Evolutionary conservation across 306 rosid genomes (phyloP).

Genomic region (Chamaecrista fasciculata): DNA sequence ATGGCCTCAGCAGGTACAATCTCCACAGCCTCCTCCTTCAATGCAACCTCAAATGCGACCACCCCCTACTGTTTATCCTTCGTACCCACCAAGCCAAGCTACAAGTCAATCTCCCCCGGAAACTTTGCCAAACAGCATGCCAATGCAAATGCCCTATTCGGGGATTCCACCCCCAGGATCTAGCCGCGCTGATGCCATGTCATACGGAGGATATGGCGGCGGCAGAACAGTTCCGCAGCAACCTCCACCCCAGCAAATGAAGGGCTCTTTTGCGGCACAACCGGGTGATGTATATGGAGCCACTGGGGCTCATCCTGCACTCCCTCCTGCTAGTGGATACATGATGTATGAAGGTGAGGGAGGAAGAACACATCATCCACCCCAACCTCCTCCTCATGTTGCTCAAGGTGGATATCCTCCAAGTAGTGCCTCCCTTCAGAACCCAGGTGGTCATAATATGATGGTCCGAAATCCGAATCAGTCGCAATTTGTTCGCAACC

Average conservation of each 20-base stretch:
- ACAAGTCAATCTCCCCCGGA: constrained; percentile 63
- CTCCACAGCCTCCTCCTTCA: constrained; percentile 61
- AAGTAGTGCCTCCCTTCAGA: constrained; percentile 61
- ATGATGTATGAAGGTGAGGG: constrained; percentile 85
- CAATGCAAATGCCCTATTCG: constrained; percentile 82
- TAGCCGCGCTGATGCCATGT: constrained; percentile 54
- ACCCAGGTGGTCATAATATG: constrained; percentile 45
- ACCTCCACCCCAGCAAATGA: constrained; percentile 75
- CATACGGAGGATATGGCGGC: constrained; percentile 80
- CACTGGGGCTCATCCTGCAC: constrained; percentile 48
- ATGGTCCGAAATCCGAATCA: constrained; percentile 60
- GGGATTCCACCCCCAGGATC: constrained; percentile 67
- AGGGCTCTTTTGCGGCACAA: constrained; percentile 52
- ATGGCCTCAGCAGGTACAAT: constrained; percentile 51
- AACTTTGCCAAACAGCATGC: constrained; percentile 71
- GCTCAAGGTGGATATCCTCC: constrained; percentile 75
- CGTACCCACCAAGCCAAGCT: constrained; percentile 67
- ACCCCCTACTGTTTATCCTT: constrained; percentile 52
- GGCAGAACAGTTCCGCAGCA: constrained; percentile 80
- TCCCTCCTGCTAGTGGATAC: constrained; percentile 67
- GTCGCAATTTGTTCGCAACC: constrained; percentile 60
- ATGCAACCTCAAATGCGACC: constrained; percentile 72
- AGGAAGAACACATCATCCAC: constrained; percentile 57
- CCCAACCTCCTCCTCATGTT: constrained; percentile 62
- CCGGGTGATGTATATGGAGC: constrained; percentile 62